Evolutionary conservation across 2,329 filamentous ascomycete species (phyloP).

Genomic region (Aspergillus versicolor): DNA sequence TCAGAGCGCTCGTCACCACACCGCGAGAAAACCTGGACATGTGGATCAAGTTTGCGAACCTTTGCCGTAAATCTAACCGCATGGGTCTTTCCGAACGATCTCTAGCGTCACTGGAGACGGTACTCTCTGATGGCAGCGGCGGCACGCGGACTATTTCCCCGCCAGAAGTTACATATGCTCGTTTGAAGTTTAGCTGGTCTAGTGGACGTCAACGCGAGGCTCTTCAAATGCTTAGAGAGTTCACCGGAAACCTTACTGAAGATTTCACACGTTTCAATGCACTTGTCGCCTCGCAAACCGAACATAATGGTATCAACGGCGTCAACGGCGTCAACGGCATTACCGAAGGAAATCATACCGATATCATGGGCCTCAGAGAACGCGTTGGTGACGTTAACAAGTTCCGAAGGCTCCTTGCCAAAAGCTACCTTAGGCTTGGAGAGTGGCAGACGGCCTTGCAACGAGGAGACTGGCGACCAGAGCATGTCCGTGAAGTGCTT

Average conservation of each 20-base stretch:
- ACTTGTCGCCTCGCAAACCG: conserved; percentile 35
- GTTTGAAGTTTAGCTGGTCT: conserved; percentile 96
- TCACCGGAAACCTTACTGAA: conserved; percentile 59
- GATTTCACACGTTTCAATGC: conserved; percentile 53
- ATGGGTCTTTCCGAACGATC: conserved; percentile 96
- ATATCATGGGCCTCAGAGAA: conserved; percentile 38
- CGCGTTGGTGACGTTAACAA: conserved; percentile 54
- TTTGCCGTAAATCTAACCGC: conserved; percentile 93
- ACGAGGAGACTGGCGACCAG: conserved; percentile 83
- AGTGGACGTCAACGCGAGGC: conserved; percentile 66
- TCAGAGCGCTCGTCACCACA: conserved; percentile 86
- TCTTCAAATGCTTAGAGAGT: conserved; percentile 61
- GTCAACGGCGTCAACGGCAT: conserved; percentile 54
- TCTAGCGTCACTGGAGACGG: conserved; percentile 82
- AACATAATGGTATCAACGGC: conserved; percentile 46
- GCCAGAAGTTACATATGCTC: conserved; percentile 90
- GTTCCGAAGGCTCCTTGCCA: conserved; percentile 73
- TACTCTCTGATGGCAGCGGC: conserved; percentile 51
- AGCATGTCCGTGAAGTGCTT: conserved; percentile 82
- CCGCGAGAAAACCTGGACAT: conserved; percentile 95
- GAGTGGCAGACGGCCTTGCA: conserved; percentile 91
- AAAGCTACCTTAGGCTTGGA: conserved; percentile 93
- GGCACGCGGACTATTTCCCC: conserved; percentile 43
- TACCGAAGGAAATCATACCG: conserved; percentile 39
- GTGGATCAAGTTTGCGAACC: conserved; percentile 99